These are phyloP conservation scores for Aegilops umbellulata DNA, from an alignment of 176 grass and related monocot genomes.

Conservation along the genomic window DNA sequence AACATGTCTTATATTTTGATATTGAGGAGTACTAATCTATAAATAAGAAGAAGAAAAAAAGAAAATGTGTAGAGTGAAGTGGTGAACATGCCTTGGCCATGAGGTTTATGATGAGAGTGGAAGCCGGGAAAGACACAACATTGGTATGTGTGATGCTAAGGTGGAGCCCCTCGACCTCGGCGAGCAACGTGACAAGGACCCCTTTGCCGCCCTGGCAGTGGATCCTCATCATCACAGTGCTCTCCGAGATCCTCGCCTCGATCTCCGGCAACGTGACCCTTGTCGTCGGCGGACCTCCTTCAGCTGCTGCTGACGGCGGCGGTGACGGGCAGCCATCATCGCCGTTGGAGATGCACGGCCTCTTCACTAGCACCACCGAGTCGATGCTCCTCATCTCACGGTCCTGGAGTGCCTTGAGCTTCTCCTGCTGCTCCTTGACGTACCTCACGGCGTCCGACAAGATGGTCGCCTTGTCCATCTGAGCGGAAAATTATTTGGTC, in stretches of 20 bases:
- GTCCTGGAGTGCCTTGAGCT: constrained; percentile 40
- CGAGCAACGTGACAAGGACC: constrained; percentile 41
- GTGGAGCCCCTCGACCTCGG: constrained; percentile 45
- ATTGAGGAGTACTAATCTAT: too few species aligned
- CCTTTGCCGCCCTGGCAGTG: constrained; percentile 47
- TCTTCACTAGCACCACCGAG: constrained; percentile 37
- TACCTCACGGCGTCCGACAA: constrained; percentile 47
- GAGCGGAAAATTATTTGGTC: not conserved
- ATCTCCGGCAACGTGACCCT: constrained; percentile 38
- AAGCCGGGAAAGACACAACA: constrained; percentile 40
- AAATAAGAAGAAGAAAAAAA: not conserved
- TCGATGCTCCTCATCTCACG: constrained; percentile 9
- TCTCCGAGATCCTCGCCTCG: constrained; percentile 41
- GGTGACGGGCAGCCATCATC: not conserved
- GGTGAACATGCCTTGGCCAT: constrained; percentile 50
- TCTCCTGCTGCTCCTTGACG: constrained; percentile 59
- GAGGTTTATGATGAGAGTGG: constrained; percentile 50
- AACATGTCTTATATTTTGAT: too few species aligned
- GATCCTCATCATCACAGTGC: constrained; percentile 51
- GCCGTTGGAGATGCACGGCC: not conserved
- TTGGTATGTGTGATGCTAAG: constrained; percentile 46
- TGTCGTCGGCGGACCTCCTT: not conserved
- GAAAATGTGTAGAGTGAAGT: not conserved
- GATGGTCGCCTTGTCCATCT: constrained; percentile 76
- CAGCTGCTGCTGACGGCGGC: not conserved